These are phyloP conservation scores for Xylariaceae sp. DNA, from an alignment of 2,329 filamentous ascomycete genomes.

Conservation along the genomic window DNA sequence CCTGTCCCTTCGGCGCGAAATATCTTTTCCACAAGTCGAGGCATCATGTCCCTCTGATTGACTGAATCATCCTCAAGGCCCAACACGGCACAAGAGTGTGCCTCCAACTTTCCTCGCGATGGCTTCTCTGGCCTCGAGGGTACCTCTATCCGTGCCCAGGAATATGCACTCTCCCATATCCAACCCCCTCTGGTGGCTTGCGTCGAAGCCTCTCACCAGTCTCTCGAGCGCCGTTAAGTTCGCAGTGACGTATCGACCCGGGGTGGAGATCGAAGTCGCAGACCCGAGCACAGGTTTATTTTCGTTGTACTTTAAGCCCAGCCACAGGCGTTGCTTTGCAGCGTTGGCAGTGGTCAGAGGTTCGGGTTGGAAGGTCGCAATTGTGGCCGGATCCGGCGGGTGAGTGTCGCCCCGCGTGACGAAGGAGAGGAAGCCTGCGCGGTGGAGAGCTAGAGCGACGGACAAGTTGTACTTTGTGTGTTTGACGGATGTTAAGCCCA, in stretches of 20 bases:
- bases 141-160: conserved; percentile 71
- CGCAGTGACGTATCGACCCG: conserved; percentile 69
- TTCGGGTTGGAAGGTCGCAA: conserved; percentile 48
- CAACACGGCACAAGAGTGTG: conserved; percentile 69
- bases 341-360: conserved; percentile 68
- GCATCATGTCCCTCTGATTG: no score
- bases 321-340: conserved; percentile 73
- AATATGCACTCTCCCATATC: conserved; percentile 81
- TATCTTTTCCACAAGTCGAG: no score
- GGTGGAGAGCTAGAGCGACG: conserved; percentile 74
- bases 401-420: conserved; percentile 69
- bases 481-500: conserved; percentile 80
- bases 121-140: conserved; percentile 80
- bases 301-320: conserved; percentile 88
- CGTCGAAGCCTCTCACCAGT: conserved; percentile 67
- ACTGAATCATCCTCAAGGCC: conserved; percentile 3
- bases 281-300: conserved; percentile 73
- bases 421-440: conserved; percentile 75
- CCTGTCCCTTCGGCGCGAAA: no score
- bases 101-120: conserved; percentile 80
- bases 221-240: conserved; percentile 59
- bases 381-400: conserved; percentile 47
- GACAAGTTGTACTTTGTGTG: conserved; percentile 77
- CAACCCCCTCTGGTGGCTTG: conserved; percentile 61
- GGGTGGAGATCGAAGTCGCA: conserved; percentile 67